phyloP scores from a whole-genome alignment of 768 basidiomycete species.

The Lyophyllum atratum region DNA sequence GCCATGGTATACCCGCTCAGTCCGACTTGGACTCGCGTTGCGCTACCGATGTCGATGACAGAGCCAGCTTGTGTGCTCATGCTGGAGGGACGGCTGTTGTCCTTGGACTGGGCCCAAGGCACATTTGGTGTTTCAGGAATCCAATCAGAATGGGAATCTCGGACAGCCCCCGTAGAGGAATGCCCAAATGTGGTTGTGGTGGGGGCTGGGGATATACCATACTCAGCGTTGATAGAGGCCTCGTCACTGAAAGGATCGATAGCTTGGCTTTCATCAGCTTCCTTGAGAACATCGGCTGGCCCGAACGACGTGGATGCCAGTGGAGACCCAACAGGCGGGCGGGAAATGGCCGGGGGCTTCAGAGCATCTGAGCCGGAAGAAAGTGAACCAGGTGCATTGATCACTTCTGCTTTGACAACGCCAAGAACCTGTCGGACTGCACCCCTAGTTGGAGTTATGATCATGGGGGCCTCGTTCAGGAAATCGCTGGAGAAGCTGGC shows the following conservation, averaged over 20 bases:
- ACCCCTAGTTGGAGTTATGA: conserved; percentile 69
- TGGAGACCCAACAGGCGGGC: conserved; percentile 60
- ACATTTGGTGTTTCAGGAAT: conserved; percentile 37
- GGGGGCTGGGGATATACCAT: conserved; percentile 39
- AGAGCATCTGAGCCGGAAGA: conserved; percentile 40
- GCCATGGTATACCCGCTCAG: conserved; percentile 28
- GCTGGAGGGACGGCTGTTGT: conserved; percentile 57
- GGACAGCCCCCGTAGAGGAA: conserved; percentile 24
- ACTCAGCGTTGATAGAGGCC: conserved; percentile 38
- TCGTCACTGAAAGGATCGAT: conserved; percentile 69
- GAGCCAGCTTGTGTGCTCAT: conserved; percentile 65
- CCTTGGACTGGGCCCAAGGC: conserved; percentile 42
- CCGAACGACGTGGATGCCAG: conserved; percentile 73
- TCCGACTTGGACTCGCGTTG: conserved; percentile 69
- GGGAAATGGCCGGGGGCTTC: conserved; percentile 40
- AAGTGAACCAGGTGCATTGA: conserved; percentile 55
- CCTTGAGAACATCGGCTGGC: conserved; percentile 61
- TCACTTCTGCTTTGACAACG: conserved; percentile 78
- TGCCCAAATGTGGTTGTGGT: conserved; percentile 43
- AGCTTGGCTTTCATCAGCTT: conserved; percentile 56
- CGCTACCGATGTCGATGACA: conserved; percentile 60
- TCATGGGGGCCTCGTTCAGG: conserved; percentile 79
- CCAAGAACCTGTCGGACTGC: conserved; percentile 73
- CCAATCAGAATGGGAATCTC: conserved; percentile 36
- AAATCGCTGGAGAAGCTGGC: conserved; percentile 80